Base-by-base conservation (phyloP, 768 basidiomycete species). In the Suillus decipiens region DNA sequence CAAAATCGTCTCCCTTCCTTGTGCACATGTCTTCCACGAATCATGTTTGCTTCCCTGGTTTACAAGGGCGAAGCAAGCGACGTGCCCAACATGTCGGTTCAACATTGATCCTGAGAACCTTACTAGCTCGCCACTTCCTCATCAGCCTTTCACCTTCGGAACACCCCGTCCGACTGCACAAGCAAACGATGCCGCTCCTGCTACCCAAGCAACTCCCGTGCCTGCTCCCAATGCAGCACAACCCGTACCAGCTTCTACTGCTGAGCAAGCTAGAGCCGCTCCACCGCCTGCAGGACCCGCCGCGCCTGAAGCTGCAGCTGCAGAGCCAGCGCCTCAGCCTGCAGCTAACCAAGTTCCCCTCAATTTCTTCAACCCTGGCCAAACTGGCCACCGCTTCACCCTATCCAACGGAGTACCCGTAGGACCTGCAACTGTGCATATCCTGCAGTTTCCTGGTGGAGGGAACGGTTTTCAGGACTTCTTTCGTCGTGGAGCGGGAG, bases 31-130 rank as follows among this genome's bases (percentile, higher is more conserved):
- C 59, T 93, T 93, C 77, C 92, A 93, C 67, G 83, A 89, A 1
- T 80, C 86, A 0, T 93, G 92, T 74, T 82, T 93, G 41, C 72
- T 89, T 11, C 92, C 92, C 1, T 93, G 92, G 92, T 93, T 93
- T 73, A 85, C 91, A 3, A 80, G 89, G 62, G 89, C 90, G 12
- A 82, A 80, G 48, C 89, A 89, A 66, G 92, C 92, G 22, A 93
- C 92, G 1, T 93, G 92, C 67, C 92, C 92, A 0, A 90, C 89
- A 0, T 93, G 92, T 75, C 78, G 92, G 65, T 93, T 93, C 69
- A 87, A 93, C 66, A 84, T 93, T 60, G 92, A 93, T 69, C 92
- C 92, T 0, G 87, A 91, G 61, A 87, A 87, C 62, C 73, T 92
- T 53, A 91, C 89, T 0, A 85, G 79, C 61, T 68, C 68, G 41